These are phyloP conservation scores for Russula olivacea DNA, from an alignment of 768 basidiomycete species.

Conservation along the genomic window DNA sequence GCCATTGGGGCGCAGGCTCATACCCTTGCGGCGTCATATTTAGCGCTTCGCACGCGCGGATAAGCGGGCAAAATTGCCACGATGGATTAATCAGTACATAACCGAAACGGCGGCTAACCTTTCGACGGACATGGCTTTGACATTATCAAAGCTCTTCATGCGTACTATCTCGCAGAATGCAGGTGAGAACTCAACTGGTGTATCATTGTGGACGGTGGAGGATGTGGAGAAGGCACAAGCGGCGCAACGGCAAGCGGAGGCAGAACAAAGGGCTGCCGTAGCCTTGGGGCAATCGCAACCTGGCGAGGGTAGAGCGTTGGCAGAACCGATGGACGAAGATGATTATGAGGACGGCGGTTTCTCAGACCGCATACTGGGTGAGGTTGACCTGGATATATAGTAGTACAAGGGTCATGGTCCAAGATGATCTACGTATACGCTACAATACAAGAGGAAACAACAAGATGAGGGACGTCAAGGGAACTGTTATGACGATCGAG, in stretches of 20 bases:
- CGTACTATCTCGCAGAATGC: constrained; percentile 98
- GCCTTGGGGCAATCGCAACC: constrained; percentile 26
- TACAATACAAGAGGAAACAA: constrained; percentile 3
- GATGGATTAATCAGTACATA: constrained; percentile 99
- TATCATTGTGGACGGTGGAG: constrained; percentile 92
- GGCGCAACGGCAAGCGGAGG: constrained; percentile 64
- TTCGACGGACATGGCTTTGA: constrained; percentile 96
- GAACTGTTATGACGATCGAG: background rate
- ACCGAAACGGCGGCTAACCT: constrained; percentile 97
- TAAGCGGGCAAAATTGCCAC: constrained; percentile 91
- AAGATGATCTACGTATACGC: constrained; percentile 3
- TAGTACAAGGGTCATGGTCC: constrained; percentile 16
- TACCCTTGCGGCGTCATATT: background rate
- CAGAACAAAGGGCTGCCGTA: constrained; percentile 42
- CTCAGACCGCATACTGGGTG: constrained; percentile 48
- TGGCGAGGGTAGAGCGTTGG: constrained; percentile 30
- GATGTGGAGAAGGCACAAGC: constrained; percentile 83
- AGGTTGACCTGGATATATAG: constrained; percentile 41
- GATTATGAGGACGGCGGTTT: constrained; percentile 53
- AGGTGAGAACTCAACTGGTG: constrained; percentile 90
- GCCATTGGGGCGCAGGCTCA: constrained; percentile 8
- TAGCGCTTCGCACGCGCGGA: constrained; percentile 90
- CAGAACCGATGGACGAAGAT: constrained; percentile 31
- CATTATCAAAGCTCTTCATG: constrained; percentile 93
- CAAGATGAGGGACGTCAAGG: background rate